A percentile compares a stretch with the other conserved stretches of the same genome.
These are phyloP conservation scores for Paramecium primaurelia DNA, from an alignment of 73 alveolate species.

Conservation along the genomic window DNA sequence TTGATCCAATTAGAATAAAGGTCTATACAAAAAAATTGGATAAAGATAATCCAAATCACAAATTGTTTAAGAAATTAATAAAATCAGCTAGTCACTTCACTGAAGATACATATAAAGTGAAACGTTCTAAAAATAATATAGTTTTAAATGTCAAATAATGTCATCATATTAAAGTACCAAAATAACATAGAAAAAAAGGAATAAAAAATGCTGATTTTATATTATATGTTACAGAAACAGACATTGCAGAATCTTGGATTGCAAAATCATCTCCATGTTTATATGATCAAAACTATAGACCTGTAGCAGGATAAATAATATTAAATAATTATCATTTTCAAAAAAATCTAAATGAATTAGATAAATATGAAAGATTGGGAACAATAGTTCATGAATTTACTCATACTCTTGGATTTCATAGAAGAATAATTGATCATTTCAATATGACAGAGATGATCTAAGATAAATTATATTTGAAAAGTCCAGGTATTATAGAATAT, in stretches of 20 bases:
- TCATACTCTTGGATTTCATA: constrained; percentile 22
- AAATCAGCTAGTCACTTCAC: background rate
- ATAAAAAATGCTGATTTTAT: background rate
- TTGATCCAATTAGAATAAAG: background rate
- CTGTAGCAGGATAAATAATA: background rate
- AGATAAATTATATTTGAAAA: background rate
- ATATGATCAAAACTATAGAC: background rate
- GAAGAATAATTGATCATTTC: background rate
- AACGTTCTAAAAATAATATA: background rate
- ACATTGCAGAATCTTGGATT: background rate
- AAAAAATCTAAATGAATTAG: background rate
- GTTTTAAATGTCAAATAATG: background rate
- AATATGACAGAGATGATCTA: background rate
- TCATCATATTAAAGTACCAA: background rate
- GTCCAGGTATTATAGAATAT: background rate
- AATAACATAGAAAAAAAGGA: background rate
- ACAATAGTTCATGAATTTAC: constrained; percentile 11
- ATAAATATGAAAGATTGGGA: background rate
- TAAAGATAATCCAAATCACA: background rate
- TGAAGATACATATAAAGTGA: background rate
- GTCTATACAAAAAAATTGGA: background rate
- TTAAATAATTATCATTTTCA: background rate
- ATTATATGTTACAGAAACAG: background rate
- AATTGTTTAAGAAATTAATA: background rate
- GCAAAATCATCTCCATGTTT: background rate